Percentiles rank a stretch among this genome's conserved stretches.
Evolutionary conservation across 2,329 filamentous ascomycete genomes (phyloP).

Genomic region (Metarhizium album): DNA sequence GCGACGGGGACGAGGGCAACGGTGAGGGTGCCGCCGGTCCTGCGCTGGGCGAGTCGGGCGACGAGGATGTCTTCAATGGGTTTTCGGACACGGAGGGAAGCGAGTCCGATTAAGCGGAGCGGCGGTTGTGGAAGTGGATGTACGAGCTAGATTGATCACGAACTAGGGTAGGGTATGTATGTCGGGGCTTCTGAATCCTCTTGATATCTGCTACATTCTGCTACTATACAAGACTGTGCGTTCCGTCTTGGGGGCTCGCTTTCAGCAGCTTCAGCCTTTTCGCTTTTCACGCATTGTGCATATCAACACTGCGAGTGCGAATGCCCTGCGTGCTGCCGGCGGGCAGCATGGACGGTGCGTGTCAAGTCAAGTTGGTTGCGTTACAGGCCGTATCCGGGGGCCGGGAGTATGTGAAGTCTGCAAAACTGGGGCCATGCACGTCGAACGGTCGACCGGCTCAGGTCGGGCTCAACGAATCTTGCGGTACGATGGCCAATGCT

Average conservation of each 20-base stretch:
- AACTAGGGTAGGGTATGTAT: neutral
- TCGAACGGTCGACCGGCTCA: conserved; percentile 7
- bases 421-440: neutral
- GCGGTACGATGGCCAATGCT: conserved; percentile 23
- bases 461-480: conserved; percentile 13
- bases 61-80: conserved; percentile 48
- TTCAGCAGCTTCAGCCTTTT: neutral
- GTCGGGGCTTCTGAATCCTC: neutral
- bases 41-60: conserved; percentile 24
- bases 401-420: neutral
- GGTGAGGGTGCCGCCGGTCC: conserved; percentile 21
- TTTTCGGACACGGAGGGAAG: conserved; percentile 36
- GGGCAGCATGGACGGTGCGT: too few species aligned
- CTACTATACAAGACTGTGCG: neutral
- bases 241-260: neutral
- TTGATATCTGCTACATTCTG: neutral
- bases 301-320: too few species aligned
- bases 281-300: too few species aligned
- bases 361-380: too few species aligned
- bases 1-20: conserved; percentile 17
- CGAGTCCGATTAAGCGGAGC: conserved; percentile 22
- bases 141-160: neutral
- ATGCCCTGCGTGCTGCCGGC: too few species aligned
- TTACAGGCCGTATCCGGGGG: neutral
- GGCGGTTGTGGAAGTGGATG: neutral